A percentile compares a stretch with the other conserved stretches of the same genome.
Conservation (phyloP, 2,329 filamentous ascomycete species). For the Aspergillus sclerotialis region DNA sequence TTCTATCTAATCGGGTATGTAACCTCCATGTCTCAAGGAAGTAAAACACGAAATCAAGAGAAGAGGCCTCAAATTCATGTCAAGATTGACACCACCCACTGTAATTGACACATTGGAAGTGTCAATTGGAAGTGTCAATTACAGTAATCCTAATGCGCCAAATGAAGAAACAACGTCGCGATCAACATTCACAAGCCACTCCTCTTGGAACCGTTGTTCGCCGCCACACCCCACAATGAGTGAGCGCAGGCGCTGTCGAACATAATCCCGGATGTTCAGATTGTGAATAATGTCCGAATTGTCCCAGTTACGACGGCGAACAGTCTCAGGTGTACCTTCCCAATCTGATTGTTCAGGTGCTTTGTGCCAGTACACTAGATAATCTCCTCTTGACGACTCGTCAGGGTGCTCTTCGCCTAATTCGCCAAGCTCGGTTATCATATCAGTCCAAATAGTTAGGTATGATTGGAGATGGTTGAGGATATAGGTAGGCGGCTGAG, state of each 20-base stretch:
- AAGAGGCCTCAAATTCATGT: too few species aligned
- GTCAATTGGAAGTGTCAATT: too few species aligned
- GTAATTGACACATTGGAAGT: too few species aligned
- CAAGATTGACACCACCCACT: too few species aligned
- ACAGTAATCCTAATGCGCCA: conserved; percentile 30
- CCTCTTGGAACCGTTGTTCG: conserved; percentile 33
- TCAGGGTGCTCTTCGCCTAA: conserved; percentile 31
- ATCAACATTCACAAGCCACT: conserved; percentile 40
- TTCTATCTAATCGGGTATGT: too few species aligned
- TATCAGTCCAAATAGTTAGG: conserved; percentile 41
- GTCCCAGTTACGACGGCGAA: conserved; percentile 34
- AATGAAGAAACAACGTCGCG: conserved; percentile 34
- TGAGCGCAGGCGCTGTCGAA: conserved; percentile 34
- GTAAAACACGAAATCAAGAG: too few species aligned
- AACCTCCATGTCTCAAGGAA: too few species aligned
- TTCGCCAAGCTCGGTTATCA: conserved; percentile 38
- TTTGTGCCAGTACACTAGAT: conserved; percentile 34
- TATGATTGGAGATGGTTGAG: conserved; percentile 40
- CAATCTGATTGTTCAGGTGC: conserved; percentile 26
- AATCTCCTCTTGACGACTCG: conserved; percentile 28
- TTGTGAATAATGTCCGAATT: conserved; percentile 36
- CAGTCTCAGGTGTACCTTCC: conserved; percentile 35
- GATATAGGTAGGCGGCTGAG: conserved; percentile 33
- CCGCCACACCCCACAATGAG: conserved; percentile 36
- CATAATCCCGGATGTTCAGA: conserved; percentile 39